Evolutionary conservation across 2,329 filamentous ascomycete species (phyloP), one percentile per base, ranked within the genome.

Genomic region (Colletotrichum horii): DNA sequence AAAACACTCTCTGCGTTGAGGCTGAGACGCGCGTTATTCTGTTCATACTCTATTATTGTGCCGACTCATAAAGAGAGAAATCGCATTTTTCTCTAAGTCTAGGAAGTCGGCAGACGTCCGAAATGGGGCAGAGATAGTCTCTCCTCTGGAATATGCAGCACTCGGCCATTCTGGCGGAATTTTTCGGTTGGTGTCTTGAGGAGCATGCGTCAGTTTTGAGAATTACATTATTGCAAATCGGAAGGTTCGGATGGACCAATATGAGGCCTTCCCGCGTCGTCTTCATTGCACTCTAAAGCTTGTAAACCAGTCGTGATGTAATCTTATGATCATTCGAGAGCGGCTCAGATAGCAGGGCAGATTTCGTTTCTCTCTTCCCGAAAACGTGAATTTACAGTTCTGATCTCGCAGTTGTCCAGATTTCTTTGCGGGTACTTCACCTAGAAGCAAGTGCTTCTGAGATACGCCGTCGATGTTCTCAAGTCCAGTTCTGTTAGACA

Each of bases 311-410:
- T 12, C 19, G 19, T 12, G 9, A 48, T 48, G 19, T 12, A 48
- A 48, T 48, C 38, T 12, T 12, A 1, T 43, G 5, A 43, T n/a
- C 38, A 43, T 43, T 43, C 38, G 4, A 43, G 38, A 43, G 1
- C 1, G 19, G 38, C 19, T 1, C 38, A 48, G 9, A n/a, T 0
- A 48, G 19, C 9, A n/a, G 2, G 38, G 0, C 38, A 4, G 2
- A 19, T 48, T n/a, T 9, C 6, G 19, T 12, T n/a, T 48, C 9
- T n/a, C n/a, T n/a, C 0, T n/a, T 48, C 12, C 6, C 19, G 38
- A n/a, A n/a, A 43, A 6, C 2, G 19, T 48, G 38, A 48, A 12
- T 48, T 3, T 4, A 5, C 1, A n/a, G 19, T 48, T 48, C 38
- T 48, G 38, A 22, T 48, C 38, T 4, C 0, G 38, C 4, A 43